Evolutionary conservation across 2,329 filamentous ascomycete species (phyloP), one percentile per base, ranked within the genome.

Genomic region (Alternaria hordeiaustralica): DNA sequence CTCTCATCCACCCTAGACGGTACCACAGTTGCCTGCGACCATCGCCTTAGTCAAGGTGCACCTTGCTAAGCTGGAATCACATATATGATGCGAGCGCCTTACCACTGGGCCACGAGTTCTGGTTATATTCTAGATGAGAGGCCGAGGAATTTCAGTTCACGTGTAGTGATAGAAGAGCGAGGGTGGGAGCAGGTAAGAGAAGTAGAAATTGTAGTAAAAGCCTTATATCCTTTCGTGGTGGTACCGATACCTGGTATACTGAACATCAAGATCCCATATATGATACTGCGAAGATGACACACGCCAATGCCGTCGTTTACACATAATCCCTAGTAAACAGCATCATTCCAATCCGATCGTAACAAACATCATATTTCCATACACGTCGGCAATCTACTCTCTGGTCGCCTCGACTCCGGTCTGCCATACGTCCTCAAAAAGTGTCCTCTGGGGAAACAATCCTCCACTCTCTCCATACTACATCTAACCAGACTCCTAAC

Each of bases 381-480:
- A 25, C 49, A 53, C 12, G 49, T 53, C 28, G 49, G 49, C 30
- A 53, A 36, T 23, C 33, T 11, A 21, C 49, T 53, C 49, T 36
- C 36, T 13, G 49, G 49, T 15, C 58, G 43, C 43, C 58, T 49
- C n/a, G 58, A 55, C 44, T 53, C 49, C 3, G 49, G 49, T 15
- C 49, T 53, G 10, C 53, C 53, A 21, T 61, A 61, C 2, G 55
- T 44, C 18, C 58, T 41, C 15, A 61, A 18, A 26, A 61, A 61
- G 45, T 61, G 58, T 4, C 58, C 58, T 11, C 55, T 41, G 4
- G 58, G 58, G 45, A 61, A 61, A 9, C 53, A 57, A 30, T 61
- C 58, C 15, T 61, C 58, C 1, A 61, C 58, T 9, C 58, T 46
- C 45, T 61, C 58, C 18, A 61, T 57, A 28, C 53, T 58, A 36